Base-by-base conservation (phyloP, 2,329 filamentous ascomycete species). In the Fusarium sublunatum region DNA sequence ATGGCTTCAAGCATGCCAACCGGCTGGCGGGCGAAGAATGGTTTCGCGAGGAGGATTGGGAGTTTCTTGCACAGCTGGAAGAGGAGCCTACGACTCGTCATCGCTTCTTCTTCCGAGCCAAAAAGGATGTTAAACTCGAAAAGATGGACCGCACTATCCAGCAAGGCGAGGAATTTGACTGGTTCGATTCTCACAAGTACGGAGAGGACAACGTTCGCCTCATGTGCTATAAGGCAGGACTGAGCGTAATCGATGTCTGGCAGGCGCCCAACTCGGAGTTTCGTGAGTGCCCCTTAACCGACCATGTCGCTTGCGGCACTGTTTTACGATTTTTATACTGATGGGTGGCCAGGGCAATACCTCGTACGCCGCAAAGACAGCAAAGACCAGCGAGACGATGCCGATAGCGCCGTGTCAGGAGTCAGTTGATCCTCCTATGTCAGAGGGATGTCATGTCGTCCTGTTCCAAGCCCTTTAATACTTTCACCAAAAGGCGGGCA, bases 161-260 rank as follows among this genome's bases (percentile, higher is more conserved):
- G 36, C 47, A 67, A 19, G 77, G 74, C 12, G 70, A 76, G 39
- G 75, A 78, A 53, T 68, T 79, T 13, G 77, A 79, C 58, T 79
- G 77, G 77, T 79, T 79, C 56, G 78, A 79, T 62, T 77, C 78
- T 29, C 77, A 79, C 67, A 79, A 79, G 64, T 78, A 79, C 43
- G 68, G 70, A 42, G 74, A 77, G 61, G 56, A 69, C 4, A 70
- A 70, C 28, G 77, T 79, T 11, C 70, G 70, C 24, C 67, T 74
- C 53, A 79, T 79, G 78, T 78, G 77, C 55, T 69, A 66, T 55
- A 74, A 76, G 67, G 75, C 76, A 36, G 75, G 75, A 42, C 67
- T 79, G 61, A 72, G 70, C 43, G 71, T 78, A 32, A 60, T 75
- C 34, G 67, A 74, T 41, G 69, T 74, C 31, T 79, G 76, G 76